Evolutionary conservation across 805 yeast genomes (phyloP).

Genomic region (Saccharomyces mikatae): DNA sequence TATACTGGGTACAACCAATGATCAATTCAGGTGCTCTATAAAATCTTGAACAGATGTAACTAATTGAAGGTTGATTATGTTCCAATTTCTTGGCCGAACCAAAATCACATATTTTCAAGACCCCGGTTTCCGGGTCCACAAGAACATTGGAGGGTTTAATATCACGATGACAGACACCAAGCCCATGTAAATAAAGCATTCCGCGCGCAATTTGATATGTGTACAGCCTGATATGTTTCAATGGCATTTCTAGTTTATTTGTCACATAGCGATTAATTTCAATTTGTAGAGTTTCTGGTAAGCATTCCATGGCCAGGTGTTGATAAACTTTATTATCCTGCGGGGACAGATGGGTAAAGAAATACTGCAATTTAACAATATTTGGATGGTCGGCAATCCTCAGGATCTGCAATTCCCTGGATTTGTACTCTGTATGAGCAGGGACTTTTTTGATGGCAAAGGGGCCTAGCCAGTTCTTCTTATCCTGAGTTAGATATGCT

Average conservation of each 20-base stretch:
- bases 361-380: conserved; percentile 59
- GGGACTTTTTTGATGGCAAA: conserved; percentile 80
- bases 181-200: conserved; percentile 72
- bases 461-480: conserved; percentile 60
- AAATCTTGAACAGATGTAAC: conserved; percentile 91
- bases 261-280: conserved; percentile 66
- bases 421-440: conserved; percentile 79
- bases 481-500: conserved; percentile 45
- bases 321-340: conserved; percentile 62
- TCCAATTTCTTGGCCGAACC: conserved; percentile 79
- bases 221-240: conserved; percentile 68
- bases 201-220: conserved; percentile 76
- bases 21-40: conserved; percentile 81
- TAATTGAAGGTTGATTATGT: conserved; percentile 76
- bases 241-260: conserved; percentile 53
- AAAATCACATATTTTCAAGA: conserved; percentile 73
- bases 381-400: conserved; percentile 75
- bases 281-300: conserved; percentile 70
- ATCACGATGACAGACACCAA: conserved; percentile 77
- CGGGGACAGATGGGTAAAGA: conserved; percentile 59
- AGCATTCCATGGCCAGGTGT: conserved; percentile 79
- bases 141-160: conserved; percentile 76
- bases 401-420: conserved; percentile 70
- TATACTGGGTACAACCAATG: conserved; percentile 80
- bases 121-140: conserved; percentile 60